These are phyloP conservation scores for Lentinula lateritia DNA, from an alignment of 768 basidiomycete genomes.

Conservation along the genomic window DNA sequence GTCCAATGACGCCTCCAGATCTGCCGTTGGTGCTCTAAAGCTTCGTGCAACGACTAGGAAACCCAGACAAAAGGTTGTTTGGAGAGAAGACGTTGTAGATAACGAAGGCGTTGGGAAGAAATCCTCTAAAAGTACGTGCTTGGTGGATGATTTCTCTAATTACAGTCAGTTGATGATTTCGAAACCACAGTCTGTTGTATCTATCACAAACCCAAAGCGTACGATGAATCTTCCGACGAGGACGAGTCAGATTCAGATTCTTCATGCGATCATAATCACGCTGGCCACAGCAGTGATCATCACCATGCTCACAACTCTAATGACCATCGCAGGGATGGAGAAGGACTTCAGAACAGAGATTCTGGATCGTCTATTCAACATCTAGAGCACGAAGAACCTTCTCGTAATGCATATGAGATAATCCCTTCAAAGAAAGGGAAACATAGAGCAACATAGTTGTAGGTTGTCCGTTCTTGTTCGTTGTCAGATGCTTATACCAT, in stretches of 20 bases:
- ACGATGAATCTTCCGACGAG: constrained; percentile 78
- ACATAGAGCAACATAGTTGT: constrained; percentile 18
- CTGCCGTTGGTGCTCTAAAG: constrained; percentile 46
- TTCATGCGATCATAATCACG: constrained; percentile 16
- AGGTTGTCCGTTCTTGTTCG: constrained; percentile 6
- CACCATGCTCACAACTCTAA: constrained; percentile 11
- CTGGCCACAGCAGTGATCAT: constrained; percentile 19
- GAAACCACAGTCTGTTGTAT: constrained; percentile 83
- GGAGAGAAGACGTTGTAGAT: constrained; percentile 84
- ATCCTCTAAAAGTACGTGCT: constrained; percentile 82
- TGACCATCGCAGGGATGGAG: constrained; percentile 2
- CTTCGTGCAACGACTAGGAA: constrained; percentile 40
- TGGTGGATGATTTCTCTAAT: background rate
- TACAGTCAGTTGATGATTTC: background rate
- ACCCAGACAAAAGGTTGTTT: constrained; percentile 55
- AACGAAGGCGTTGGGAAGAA: constrained; percentile 89
- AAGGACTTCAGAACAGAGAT: constrained; percentile 6
- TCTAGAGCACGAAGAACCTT: constrained; percentile 13
- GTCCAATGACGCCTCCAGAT: constrained; percentile 8
- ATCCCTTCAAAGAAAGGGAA: constrained; percentile 31
- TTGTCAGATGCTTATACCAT: background rate
- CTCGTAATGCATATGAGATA: constrained; percentile 49
- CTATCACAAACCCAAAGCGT: constrained; percentile 75
- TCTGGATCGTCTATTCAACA: constrained; percentile 8
- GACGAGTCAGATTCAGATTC: constrained; percentile 47